Conservation (phyloP, 305 asterid species). For the Andrographis paniculata region DNA sequence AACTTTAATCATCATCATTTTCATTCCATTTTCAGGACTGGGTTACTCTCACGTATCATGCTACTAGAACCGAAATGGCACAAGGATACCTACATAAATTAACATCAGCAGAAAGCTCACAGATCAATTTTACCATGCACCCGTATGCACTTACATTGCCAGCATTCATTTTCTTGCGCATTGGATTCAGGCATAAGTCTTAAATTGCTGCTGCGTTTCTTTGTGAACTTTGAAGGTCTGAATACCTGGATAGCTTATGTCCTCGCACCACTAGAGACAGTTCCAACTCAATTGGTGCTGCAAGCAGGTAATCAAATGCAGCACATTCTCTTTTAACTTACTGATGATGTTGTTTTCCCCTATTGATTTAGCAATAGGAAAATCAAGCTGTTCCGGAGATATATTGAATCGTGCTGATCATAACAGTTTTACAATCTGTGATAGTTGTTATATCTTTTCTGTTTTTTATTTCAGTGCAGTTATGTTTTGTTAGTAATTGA, state of each 20-base stretch:
- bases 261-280: constrained; percentile 40
- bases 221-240: constrained; percentile 47
- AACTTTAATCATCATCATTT: constrained; percentile 4
- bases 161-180: not conserved
- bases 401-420: too few relatives aligned
- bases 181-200: not conserved
- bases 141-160: constrained; percentile 32
- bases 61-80: constrained; percentile 46
- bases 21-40: constrained; percentile 36
- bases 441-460: too few relatives aligned
- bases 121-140: constrained; percentile 49
- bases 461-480: too few relatives aligned
- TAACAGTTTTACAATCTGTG: too few relatives aligned
- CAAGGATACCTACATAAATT: constrained; percentile 38
- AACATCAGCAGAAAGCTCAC: constrained; percentile 40
- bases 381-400: constrained; percentile 7
- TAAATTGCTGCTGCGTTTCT: not conserved
- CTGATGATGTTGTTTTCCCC: constrained; percentile 5
- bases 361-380: constrained; percentile 7
- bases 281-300: constrained; percentile 31
- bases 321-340: not conserved
- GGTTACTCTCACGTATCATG: constrained; percentile 69
- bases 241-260: constrained; percentile 62
- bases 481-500: too few relatives aligned
- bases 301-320: constrained; percentile 42